Conservation (phyloP, 371 early-diverging fungal genomes). For the Rhizopus arrhizus region DNA sequence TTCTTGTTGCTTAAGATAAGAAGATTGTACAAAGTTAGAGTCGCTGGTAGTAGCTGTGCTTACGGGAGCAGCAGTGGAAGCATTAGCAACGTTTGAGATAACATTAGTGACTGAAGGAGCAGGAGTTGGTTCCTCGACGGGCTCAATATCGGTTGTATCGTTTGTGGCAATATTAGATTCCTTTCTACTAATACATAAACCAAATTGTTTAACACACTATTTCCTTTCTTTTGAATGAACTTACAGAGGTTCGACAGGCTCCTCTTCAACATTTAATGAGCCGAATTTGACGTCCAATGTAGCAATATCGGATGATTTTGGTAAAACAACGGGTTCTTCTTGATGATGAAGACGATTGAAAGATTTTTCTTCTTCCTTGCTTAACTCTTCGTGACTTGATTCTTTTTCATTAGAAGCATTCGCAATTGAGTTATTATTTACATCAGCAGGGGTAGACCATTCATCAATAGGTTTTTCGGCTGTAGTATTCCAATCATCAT, state of each 20-base stretch:
- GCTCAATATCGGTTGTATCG: not conserved
- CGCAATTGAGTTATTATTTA: slow-evolving; percentile 1
- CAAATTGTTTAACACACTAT: slow-evolving; percentile 1
- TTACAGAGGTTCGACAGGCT: slow-evolving; percentile 26
- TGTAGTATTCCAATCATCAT: slow-evolving; percentile 29
- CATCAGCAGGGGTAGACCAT: slow-evolving; percentile 30
- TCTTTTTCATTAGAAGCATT: slow-evolving; percentile 2
- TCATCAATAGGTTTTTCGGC: slow-evolving; percentile 22
- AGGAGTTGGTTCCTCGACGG: slow-evolving; percentile 15
- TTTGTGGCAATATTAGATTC: slow-evolving; percentile 10
- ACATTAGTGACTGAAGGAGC: not conserved
- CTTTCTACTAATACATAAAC: slow-evolving; percentile 7
- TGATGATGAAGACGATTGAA: slow-evolving; percentile 68
- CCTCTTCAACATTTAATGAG: slow-evolving; percentile 63
- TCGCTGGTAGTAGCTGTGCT: not conserved
- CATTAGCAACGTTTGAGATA: not conserved
- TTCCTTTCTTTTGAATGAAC: not conserved
- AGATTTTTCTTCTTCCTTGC: slow-evolving; percentile 22
- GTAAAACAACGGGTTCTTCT: slow-evolving; percentile 88
- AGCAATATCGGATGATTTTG: slow-evolving; percentile 65
- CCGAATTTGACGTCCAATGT: slow-evolving; percentile 79
- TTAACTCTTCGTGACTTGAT: slow-evolving; percentile 10
- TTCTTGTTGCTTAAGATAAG: slow-evolving; percentile 20
- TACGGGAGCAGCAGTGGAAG: slow-evolving; percentile 2
- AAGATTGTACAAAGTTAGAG: not conserved